Conservation (phyloP, 2,329 filamentous ascomycete genomes). For the Penicillium hesseltinei region DNA sequence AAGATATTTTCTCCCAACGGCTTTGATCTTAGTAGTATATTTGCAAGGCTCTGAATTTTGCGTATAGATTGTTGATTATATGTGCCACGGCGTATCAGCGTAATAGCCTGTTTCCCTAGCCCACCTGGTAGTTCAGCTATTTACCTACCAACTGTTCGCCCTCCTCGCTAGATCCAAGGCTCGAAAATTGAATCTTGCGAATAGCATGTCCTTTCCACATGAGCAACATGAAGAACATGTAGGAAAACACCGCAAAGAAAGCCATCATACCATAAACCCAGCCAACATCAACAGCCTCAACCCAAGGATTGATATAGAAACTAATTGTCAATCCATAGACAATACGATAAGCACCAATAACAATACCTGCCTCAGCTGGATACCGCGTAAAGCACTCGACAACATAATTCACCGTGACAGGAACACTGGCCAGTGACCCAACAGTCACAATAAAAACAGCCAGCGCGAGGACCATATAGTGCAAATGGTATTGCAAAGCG, state of each 20-base stretch:
- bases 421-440: conserved; percentile 29
- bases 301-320: conserved; percentile 44
- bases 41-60: neutral
- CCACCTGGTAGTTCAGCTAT: neutral
- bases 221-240: conserved; percentile 25
- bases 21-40: neutral
- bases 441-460: conserved; percentile 44
- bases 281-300: conserved; percentile 33
- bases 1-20: neutral
- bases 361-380: conserved; percentile 37
- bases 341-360: conserved; percentile 33
- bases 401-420: conserved; percentile 28
- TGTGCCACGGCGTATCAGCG: neutral
- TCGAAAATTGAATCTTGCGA: conserved; percentile 20
- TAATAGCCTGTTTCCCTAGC: neutral
- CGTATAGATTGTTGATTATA: neutral
- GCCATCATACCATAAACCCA: conserved; percentile 47
- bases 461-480: conserved; percentile 43
- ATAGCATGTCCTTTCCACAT: conserved; percentile 29
- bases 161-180: conserved; percentile 24
- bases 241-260: conserved; percentile 33
- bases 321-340: conserved; percentile 39
- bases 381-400: conserved; percentile 37
- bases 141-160: conserved; percentile 17
- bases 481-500: conserved; percentile 41